A percentile compares a stretch with the other conserved stretches of the same genome.
These are phyloP conservation scores for Chondrostereum purpureum DNA, from an alignment of 1,284 basidiomycete species.

Conservation along the genomic window DNA sequence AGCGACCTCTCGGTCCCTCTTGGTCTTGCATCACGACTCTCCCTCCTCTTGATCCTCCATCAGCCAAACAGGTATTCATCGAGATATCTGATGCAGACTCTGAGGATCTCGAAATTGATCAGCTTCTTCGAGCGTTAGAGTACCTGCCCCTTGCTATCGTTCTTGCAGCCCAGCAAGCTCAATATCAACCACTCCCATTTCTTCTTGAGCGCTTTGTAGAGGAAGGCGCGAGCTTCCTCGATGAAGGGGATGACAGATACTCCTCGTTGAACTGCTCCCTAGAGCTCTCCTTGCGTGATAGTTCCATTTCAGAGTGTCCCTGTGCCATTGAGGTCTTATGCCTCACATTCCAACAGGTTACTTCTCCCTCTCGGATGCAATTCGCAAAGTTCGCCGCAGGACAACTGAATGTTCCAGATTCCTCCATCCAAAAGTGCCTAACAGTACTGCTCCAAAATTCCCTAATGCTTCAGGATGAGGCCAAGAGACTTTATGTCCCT, in stretches of 20 bases:
- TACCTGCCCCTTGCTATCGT: constrained; percentile 12
- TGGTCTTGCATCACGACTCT: constrained; percentile 12
- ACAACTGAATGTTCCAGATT: too few relatives aligned
- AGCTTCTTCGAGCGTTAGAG: constrained; percentile 12
- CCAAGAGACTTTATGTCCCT: too few relatives aligned
- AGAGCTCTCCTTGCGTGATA: constrained; percentile 10
- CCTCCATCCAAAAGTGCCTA: too few relatives aligned
- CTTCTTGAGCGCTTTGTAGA: constrained; percentile 12
- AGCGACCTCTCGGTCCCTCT: constrained; percentile 13
- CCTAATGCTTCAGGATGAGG: too few relatives aligned
- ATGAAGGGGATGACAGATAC: constrained; percentile 4
- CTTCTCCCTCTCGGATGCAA: too few relatives aligned
- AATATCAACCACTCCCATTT: constrained; percentile 14
- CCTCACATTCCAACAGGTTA: too few relatives aligned
- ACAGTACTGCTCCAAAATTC: too few relatives aligned
- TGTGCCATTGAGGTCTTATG: constrained; percentile 14
- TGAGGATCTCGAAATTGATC: constrained; percentile 12
- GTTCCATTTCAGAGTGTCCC: constrained; percentile 13
- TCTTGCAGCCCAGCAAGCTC: constrained; percentile 12
- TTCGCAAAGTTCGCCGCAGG: too few relatives aligned
- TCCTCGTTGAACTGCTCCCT: constrained; percentile 9
- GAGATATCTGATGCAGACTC: constrained; percentile 12
- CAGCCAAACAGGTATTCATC: constrained; percentile 12
- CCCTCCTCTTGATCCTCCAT: constrained; percentile 6
- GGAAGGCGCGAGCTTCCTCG: constrained; percentile 14